Evolutionary conservation across 2,329 filamentous ascomycete species (phyloP).

Genomic region (Simplicillium aogashimaense): DNA sequence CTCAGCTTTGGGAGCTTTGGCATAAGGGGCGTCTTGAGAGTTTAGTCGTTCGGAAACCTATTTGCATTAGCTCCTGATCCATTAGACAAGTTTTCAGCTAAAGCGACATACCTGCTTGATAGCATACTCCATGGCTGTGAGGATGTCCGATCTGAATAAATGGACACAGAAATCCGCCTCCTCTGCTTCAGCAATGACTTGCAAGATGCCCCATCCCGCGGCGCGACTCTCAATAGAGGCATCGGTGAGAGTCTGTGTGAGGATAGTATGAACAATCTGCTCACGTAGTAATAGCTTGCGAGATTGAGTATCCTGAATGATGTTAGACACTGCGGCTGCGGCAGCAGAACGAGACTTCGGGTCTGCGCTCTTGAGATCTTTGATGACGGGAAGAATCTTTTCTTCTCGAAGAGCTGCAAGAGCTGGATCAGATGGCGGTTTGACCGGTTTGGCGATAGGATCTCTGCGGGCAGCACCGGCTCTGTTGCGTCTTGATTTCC

Average conservation of each 20-base stretch:
- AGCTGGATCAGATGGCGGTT: conserved; percentile 53
- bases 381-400: conserved; percentile 53
- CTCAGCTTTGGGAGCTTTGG: conserved; percentile 41
- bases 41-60: conserved; percentile 33
- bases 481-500: conserved; percentile 47
- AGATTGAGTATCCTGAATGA: conserved; percentile 51
- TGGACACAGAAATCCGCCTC: conserved; percentile 59
- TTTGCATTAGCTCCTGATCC: too few species aligned
- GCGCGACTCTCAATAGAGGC: conserved; percentile 51
- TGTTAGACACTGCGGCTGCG: conserved; percentile 48
- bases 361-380: conserved; percentile 48
- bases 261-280: conserved; percentile 52
- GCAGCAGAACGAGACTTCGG: conserved; percentile 49
- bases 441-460: conserved; percentile 47
- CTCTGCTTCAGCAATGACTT: conserved; percentile 51
- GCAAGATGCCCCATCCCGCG: conserved; percentile 58
- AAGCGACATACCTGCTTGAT: conserved; percentile 35
- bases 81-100: too few species aligned
- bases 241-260: conserved; percentile 56
- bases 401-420: conserved; percentile 52
- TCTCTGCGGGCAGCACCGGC: conserved; percentile 37
- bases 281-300: conserved; percentile 57
- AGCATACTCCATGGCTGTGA: conserved; percentile 51
- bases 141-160: conserved; percentile 49
- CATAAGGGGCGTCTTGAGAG: conserved; percentile 28